Conservation (phyloP, 306 rosid species). For the Cucumis sativus region Cucumber_9930_V3 NC_026657.2:29770001-29770500, state of each 20-base stretch:
- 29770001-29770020: constrained; percentile 88
- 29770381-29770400: constrained; percentile 70
- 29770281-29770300: constrained; percentile 63
- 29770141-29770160: constrained; percentile 74
- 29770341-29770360: constrained; percentile 48
- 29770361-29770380: constrained; percentile 56
- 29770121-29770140: constrained; percentile 26
- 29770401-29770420: constrained; percentile 73
- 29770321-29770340: constrained; percentile 67
- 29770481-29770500: constrained; percentile 31
- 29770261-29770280: constrained; percentile 72
- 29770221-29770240: constrained; percentile 87
- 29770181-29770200: constrained; percentile 76
- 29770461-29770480: constrained; percentile 53
- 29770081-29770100: constrained; percentile 41
- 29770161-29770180: constrained; percentile 67
- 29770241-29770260: constrained; percentile 36
- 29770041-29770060: constrained; percentile 43
- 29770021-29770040: constrained; percentile 94
- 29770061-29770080: constrained; percentile 59
- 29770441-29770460: constrained; percentile 88
- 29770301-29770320: constrained; percentile 48
- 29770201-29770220: constrained; percentile 51
- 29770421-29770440: constrained; percentile 62
- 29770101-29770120: constrained; percentile 40